Evolutionary conservation across 768 basidiomycete species (phyloP).

Genomic region (Boletellus ananas): DNA sequence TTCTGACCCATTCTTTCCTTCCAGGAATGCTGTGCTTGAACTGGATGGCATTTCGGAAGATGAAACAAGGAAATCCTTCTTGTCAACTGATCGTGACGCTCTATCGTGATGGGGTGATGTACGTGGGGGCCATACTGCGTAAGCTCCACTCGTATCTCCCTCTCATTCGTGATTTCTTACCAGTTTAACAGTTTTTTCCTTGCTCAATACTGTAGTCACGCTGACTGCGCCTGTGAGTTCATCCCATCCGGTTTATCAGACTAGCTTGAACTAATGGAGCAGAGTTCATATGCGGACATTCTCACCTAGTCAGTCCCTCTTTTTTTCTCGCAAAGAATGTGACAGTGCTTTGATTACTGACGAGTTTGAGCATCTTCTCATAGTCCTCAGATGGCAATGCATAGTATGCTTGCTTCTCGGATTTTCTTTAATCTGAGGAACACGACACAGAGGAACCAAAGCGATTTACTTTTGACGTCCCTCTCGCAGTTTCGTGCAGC

Average conservation of each 20-base stretch:
- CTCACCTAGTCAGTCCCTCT: conserved; percentile 15
- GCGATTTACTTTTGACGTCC: neutral
- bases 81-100: conserved; percentile 9
- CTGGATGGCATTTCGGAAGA: conserved; percentile 14
- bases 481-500: conserved; percentile 11
- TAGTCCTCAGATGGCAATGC: conserved; percentile 20
- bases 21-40: conserved; percentile 18
- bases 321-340: no score
- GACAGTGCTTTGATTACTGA: no score
- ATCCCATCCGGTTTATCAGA: neutral
- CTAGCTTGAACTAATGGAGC: neutral
- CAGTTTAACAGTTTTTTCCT: conserved; percentile 11
- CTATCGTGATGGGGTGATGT: conserved; percentile 19
- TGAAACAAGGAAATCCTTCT: conserved; percentile 8
- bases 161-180: neutral
- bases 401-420: no score
- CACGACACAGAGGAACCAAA: conserved; percentile 9
- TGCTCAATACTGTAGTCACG: conserved; percentile 14
- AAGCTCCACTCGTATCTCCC: neutral
- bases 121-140: conserved; percentile 18
- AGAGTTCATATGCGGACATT: conserved; percentile 15
- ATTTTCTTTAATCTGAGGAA: conserved; percentile 24
- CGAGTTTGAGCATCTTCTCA: neutral
- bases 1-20: neutral
- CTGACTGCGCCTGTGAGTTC: conserved; percentile 8